Percentiles rank a stretch among this genome's conserved stretches.
Conservation (phyloP, 2,329 filamentous ascomycete genomes). For the Sordariomycetes sp. region DNA sequence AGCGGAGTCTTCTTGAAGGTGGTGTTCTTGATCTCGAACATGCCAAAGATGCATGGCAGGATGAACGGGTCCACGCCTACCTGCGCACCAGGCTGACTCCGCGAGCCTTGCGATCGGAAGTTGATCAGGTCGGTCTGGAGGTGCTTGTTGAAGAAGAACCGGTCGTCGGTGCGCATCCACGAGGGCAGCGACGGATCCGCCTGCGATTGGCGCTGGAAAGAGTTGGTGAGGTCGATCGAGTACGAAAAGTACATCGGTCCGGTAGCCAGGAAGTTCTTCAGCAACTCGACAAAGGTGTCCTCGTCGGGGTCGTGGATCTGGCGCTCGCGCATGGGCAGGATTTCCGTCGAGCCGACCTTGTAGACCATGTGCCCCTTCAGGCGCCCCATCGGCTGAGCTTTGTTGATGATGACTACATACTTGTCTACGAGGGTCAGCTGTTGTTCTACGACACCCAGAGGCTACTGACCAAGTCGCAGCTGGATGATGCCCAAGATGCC, state of each 20-base stretch:
- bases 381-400: conserved; percentile 81
- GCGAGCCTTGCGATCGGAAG: conserved; percentile 58
- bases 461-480: conserved; percentile 69
- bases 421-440: conserved; percentile 50
- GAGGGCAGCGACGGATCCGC: conserved; percentile 62
- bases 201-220: conserved; percentile 86
- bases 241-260: conserved; percentile 98
- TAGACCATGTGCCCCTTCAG: conserved; percentile 96
- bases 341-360: conserved; percentile 83
- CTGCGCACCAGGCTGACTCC: conserved; percentile 60
- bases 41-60: conserved; percentile 90
- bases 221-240: conserved; percentile 92
- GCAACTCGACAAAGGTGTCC: conserved; percentile 76
- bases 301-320: conserved; percentile 88
- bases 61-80: conserved; percentile 82
- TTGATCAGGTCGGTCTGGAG: conserved; percentile 86
- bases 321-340: conserved; percentile 87
- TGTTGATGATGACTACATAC: conserved; percentile 94
- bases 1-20: conserved; percentile 76
- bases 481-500: conserved; percentile 93
- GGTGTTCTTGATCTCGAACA: conserved; percentile 84
- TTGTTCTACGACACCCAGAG: neutral
- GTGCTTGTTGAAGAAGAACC: conserved; percentile 98
- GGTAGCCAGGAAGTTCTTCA: conserved; percentile 72
- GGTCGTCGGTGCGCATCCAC: conserved; percentile 89